phyloP scores from a whole-genome alignment of 345 rosid species.

The Populus ilicifolia region DNA sequence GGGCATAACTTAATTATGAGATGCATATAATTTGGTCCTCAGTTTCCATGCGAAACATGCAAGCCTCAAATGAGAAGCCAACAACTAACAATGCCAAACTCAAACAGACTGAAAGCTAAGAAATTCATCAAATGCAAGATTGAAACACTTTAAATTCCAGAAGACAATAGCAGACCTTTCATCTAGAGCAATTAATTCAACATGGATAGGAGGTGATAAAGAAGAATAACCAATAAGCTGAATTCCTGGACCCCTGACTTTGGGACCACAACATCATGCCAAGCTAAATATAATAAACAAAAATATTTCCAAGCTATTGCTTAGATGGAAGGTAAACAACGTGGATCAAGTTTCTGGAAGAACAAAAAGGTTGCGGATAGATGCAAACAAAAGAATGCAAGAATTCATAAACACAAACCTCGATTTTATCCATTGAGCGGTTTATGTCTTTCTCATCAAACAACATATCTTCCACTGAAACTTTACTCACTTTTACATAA shows the following conservation, averaged over 20 bases:
- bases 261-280: not conserved
- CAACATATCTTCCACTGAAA: conserved; percentile 94
- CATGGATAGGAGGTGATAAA: not conserved
- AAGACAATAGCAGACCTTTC: not conserved
- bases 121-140: not conserved
- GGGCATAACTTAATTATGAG: no score
- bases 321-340: no score
- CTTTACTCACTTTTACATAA: conserved; percentile 97
- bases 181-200: not conserved
- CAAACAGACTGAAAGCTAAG: not conserved
- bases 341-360: no score
- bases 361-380: not conserved
- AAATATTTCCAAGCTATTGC: no score
- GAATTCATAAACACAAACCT: conserved; percentile 35
- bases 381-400: not conserved
- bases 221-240: not conserved
- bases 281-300: not conserved
- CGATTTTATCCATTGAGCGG: conserved; percentile 92
- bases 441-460: conserved; percentile 85
- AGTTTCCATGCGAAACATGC: not conserved
- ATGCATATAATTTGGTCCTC: no score
- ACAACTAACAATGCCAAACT: not conserved
- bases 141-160: no score
- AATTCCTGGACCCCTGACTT: not conserved
- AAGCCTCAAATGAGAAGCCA: not conserved